These are phyloP conservation scores for Termitomyces sp. DNA, from an alignment of 768 basidiomycete species.

Conservation along the genomic window DNA sequence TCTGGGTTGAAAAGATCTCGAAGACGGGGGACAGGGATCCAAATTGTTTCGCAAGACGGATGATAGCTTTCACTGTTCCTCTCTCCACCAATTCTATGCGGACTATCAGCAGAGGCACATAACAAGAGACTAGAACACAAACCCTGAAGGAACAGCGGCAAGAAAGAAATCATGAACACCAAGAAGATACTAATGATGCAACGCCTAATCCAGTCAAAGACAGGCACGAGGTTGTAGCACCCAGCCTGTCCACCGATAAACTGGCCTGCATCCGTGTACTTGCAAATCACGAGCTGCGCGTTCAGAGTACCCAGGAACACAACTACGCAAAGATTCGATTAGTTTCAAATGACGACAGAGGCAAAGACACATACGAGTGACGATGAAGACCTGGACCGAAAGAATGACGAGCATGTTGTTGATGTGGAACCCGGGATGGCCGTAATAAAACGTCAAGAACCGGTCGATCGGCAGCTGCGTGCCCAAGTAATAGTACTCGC, in stretches of 20 bases:
- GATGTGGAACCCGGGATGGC: slow-evolving; percentile 99
- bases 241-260: slow-evolving; percentile 77
- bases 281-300: slow-evolving; percentile 74
- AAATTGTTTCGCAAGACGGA: slow-evolving; percentile 93
- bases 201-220: slow-evolving; percentile 92
- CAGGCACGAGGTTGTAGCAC: slow-evolving; percentile 92
- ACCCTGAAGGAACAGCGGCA: slow-evolving; percentile 96
- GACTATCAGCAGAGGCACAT: slow-evolving; percentile 10
- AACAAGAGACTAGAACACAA: slow-evolving; percentile 13
- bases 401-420: slow-evolving; percentile 99
- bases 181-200: slow-evolving; percentile 98
- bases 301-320: slow-evolving; percentile 94
- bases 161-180: slow-evolving; percentile 96
- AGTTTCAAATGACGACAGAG: slow-evolving; percentile 1
- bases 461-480: slow-evolving; percentile 97
- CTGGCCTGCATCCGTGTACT: slow-evolving; percentile 68
- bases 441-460: slow-evolving; percentile 99
- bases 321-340: slow-evolving; percentile 44
- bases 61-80: slow-evolving; percentile 87
- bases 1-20: slow-evolving; percentile 97
- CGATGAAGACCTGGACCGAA: slow-evolving; percentile 92
- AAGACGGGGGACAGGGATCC: slow-evolving; percentile 91
- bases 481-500: slow-evolving; percentile 98
- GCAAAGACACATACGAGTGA: slow-evolving; percentile 63
- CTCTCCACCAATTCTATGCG: slow-evolving; percentile 86